phyloP scores from a whole-genome alignment of 805 yeast genomes.

The Candida takata region DNA sequence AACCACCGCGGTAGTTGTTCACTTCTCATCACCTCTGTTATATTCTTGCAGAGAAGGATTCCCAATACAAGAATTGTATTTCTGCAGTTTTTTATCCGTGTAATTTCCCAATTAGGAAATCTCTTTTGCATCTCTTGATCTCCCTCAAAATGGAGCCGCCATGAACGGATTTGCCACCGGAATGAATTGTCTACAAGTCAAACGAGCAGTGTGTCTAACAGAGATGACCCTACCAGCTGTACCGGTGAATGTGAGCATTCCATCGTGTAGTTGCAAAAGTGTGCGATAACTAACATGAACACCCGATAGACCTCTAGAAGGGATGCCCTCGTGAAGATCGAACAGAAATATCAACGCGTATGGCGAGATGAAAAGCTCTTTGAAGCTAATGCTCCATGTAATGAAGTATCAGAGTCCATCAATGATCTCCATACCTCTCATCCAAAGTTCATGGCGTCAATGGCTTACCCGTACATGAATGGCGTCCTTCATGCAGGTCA shows the following conservation, averaged over 20 bases:
- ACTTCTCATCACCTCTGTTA: too few relatives aligned
- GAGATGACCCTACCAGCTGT: not conserved
- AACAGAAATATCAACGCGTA: constrained; percentile 74
- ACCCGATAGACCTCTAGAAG: constrained; percentile 94
- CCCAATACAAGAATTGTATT: not conserved
- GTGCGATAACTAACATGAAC: too few relatives aligned
- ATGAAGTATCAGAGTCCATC: too few relatives aligned
- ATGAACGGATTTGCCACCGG: too few relatives aligned
- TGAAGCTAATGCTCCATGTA: constrained; percentile 81
- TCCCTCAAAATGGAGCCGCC: too few relatives aligned
- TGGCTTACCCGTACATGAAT: constrained; percentile 97
- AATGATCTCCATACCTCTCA: too few relatives aligned
- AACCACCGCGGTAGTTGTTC: too few relatives aligned
- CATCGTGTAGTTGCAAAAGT: too few relatives aligned
- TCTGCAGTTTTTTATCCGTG: constrained; percentile 1
- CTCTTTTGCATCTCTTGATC: too few relatives aligned
- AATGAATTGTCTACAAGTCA: too few relatives aligned
- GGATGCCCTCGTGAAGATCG: constrained; percentile 85
- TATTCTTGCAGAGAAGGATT: too few relatives aligned
- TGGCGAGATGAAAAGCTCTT: constrained; percentile 87
- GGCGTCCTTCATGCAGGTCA: constrained; percentile 98
- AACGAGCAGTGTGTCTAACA: too few relatives aligned
- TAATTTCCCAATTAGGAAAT: constrained; percentile 1
- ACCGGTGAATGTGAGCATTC: constrained; percentile 4
- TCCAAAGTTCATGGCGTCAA: constrained; percentile 85